Base-by-base conservation (phyloP, 2,329 filamentous ascomycete genomes). In the Didymellaceae sp. region DNA sequence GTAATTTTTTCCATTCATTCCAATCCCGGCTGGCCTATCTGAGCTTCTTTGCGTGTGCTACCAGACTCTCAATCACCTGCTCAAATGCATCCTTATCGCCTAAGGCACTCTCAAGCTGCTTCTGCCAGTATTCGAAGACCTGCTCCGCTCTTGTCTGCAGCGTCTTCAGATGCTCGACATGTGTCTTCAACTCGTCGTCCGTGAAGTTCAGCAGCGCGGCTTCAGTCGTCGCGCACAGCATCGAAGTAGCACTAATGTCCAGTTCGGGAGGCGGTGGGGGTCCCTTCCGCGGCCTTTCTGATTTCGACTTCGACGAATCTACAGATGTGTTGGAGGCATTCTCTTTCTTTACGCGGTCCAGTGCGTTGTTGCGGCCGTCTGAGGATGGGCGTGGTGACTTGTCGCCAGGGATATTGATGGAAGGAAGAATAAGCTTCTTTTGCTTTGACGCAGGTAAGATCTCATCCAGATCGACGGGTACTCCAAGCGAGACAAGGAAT, bases 371-470 rank as follows among this genome's bases (percentile, higher is more conserved):
- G 24, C 72, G 72, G 44, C 62, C 70, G 49, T 77, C 73, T 4
- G 72, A 71, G 0, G 71, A 73, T 1, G 64, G 66, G 32, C 71
- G 61, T 3, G 71, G 71, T 1, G 71, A 72, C n/a, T 70, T 66
- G 11, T 73, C 70, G 28, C 70, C 69, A 1, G 68, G 60, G 21
- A 72, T 67, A 52, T 71, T 65, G 38, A 94, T 86, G 5, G 92
- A 96, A 0, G 94, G 94, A 1, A 99, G 82, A 4, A 99, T 83
- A 14, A 99, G 86, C 71, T 97, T 97, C 82, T 97, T 97, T 73
- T 99, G 94, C 74, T 97, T 97, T 10, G 90, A 96, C 0, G 93
- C 92, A 0, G 94, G 94, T 6, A 99, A 83, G 46, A 99, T 97
- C 77, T 99, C 94, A 74, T 99, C 94, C 0, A 99, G 82, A 66